Evolutionary conservation across 2,329 filamentous ascomycete genomes (phyloP), one percentile per base, ranked within the genome.

Genomic region (Talaromyces rugulosus): DNA sequence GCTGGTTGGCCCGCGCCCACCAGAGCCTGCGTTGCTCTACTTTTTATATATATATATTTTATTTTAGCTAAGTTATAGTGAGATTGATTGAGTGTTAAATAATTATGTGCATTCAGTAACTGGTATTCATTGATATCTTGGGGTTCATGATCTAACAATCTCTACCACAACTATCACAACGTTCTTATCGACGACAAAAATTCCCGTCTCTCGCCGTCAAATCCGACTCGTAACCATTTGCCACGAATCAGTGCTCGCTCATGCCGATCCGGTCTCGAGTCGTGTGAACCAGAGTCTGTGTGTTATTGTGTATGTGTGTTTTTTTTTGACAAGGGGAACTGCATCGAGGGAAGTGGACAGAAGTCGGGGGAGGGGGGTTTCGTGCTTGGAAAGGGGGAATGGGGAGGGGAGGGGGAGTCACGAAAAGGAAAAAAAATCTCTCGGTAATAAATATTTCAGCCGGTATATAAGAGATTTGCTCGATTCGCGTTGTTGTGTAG

Each of bases 91-190:
- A 9, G 11, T 44, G 3, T 18, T 5, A 23, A 18, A 47, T 9
- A 23, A 47, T 47, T 47, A 47, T 62, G 60, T 58, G 60, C 60
- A 62, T 62, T 62, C 50, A 28, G 60, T 56, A 31, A 50, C 42
- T 50, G 50, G 50, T 53, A 47, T 53, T 62, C 61, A 59, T 59
- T 61, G 54, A 62, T 58, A 58, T 62, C 55, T 52, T 62, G 55
- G 27, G 30, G 53, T 54, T 59, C 51, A 51, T 62, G 57, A 42
- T 62, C 56, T 62, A 56, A 56, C 56, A 58, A 59, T 51, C 55
- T 62, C 61, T 62, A 59, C 61, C 61, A 59, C 59, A 61, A 55
- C 59, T 53, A 56, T 56, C 59, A 56, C 61, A 52, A 52, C 50
- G 56, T 34, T 44, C 47, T 18, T 4, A 56, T 36, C 61, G 58